Evolutionary conservation across 345 rosid species (phyloP), one percentile per base, ranked within the genome.

Genomic region (Euphorbia pulcherrima): DNA sequence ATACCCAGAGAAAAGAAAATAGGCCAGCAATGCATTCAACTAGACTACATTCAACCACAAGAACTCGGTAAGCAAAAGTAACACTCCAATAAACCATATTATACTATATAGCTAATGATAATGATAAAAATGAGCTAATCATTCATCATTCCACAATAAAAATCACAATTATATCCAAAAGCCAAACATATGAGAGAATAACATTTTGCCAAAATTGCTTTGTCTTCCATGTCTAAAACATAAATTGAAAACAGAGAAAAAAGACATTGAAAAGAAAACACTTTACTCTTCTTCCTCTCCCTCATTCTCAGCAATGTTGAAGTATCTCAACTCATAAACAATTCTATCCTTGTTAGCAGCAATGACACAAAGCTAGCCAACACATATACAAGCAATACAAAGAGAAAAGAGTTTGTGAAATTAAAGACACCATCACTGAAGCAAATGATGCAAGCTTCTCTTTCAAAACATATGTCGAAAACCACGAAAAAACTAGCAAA

Each of bases 291-390:
- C 88, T 62, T 83, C n/a, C n/a, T n/a, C n/a, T n/a, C n/a, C n/a
- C n/a, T n/a, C n/a, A n/a, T n/a, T n/a, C n/a, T n/a, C n/a, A n/a
- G n/a, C n/a, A n/a, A n/a, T 92, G 84, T 92, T 88, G 79, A 92
- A 92, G 90, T 92, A 92, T 81, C 98, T 82, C 67, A 92, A 75
- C 75, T 92, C 98, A 41, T 92, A 92, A 57, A 89, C 81, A 26
- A 80, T 82, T 50, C 92, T 88, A 62, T 92, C 96, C 81, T 92
- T 87, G 88, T 90, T 88, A 1, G 95, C 82, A 2, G 97, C 85
- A 64, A 91, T 88, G 66, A 88, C 96, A 0, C 98, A 84, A 46
- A 92, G 98, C 98, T 96, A 92, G 68, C 90, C 98, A 95, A 88
- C 86, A 92, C 80, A 77, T 88, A 92, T 78, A 90, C 90, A 1